Base-by-base conservation (phyloP, 805 yeast genomes). In the Zygotorulaspora chibaensis region DNA sequence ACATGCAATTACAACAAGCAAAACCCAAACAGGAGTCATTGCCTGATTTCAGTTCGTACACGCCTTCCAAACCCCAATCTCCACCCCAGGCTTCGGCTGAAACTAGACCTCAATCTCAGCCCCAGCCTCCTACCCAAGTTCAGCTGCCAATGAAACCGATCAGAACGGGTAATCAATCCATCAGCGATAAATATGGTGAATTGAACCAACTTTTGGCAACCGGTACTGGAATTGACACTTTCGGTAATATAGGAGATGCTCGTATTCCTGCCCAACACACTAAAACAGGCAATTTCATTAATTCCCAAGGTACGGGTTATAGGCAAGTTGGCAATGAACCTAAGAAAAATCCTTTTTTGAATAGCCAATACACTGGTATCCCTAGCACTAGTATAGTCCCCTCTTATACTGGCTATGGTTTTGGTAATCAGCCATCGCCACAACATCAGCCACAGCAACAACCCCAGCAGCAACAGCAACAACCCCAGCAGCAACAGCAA, bases 251-350 rank as follows among this genome's bases (percentile, higher is more conserved):
- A 3, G 67, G 69, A 38, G 63, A 64, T 12, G 56, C 73, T 7
- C 81, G 96, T 69, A 78, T 91, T 45, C 96, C 98, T 2, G 95
- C 95, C 38, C 97, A 91, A 61, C 91, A 86, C 63, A 91, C 97
- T 1, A 79, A 77, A 54, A 81, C 93, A 2, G 81, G 83, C 4
- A 82, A 79, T 13, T 89, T 90, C 62, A 76, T 91, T 57, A 88
- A 86, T 66, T 86, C 96, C 18, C 83, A 86, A 50, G 97, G 96
- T 57, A 86, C 91, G 6, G 96, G 96, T 28, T 78, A 71, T 58
- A 79, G 70, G 55, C 84, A 79, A 55, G 71, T 70, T 33, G 51
- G 61, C 11, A 63, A 67, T 18, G 69, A 68, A 28, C 62, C 63
- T 41, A 64, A 60, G 37, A 55, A 56, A 12, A 74, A 74, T 47